Percentiles rank a stretch among this genome's conserved stretches.
These are phyloP conservation scores for Saururus chinensis DNA, from an alignment of 164 flowering plant species.

Conservation along the genomic window DNA sequence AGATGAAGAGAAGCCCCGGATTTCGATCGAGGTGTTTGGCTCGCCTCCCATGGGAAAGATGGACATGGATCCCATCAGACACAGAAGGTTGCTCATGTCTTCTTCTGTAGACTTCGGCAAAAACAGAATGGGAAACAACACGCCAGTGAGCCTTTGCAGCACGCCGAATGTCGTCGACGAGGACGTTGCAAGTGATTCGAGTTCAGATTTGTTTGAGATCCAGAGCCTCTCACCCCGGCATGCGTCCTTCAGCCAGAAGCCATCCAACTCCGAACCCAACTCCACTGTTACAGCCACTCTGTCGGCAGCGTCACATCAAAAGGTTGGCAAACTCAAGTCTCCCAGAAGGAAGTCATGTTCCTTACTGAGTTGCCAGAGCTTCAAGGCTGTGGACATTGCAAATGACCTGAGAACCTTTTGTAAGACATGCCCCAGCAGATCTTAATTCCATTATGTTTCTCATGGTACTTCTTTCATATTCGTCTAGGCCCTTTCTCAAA, in stretches of 20 bases:
- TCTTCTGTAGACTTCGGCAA: conserved; percentile 21
- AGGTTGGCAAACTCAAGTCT: conserved; percentile 4
- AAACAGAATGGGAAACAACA: too few species aligned
- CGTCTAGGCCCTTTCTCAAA: too few species aligned
- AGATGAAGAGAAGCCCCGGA: conserved; percentile 17
- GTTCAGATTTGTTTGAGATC: conserved; percentile 86
- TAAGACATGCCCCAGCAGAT: too few species aligned
- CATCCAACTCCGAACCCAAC: conserved; percentile 25
- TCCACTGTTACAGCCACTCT: conserved; percentile 31
- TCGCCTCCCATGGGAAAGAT: conserved; percentile 24
- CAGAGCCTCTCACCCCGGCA: conserved; percentile 34
- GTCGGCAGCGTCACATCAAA: conserved; percentile 1
- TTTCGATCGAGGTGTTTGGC: conserved; percentile 53
- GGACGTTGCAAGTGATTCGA: conserved; percentile 47
- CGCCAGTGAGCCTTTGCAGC: conserved; percentile 6
- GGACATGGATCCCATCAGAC: conserved; percentile 14
- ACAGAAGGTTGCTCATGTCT: conserved; percentile 27
- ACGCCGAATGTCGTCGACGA: conserved; percentile 19
- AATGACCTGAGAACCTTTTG: conserved; percentile 15
- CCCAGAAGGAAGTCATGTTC: conserved; percentile 13
- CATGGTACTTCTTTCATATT: too few species aligned
- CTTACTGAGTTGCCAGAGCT: conserved; percentile 40
- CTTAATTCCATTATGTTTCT: not conserved
- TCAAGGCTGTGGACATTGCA: conserved; percentile 45
- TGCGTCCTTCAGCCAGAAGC: conserved; percentile 29